phyloP scores from a whole-genome alignment of 225 moss, liverwort and hornwort genomes.

The Polytrichum commune region DNA sequence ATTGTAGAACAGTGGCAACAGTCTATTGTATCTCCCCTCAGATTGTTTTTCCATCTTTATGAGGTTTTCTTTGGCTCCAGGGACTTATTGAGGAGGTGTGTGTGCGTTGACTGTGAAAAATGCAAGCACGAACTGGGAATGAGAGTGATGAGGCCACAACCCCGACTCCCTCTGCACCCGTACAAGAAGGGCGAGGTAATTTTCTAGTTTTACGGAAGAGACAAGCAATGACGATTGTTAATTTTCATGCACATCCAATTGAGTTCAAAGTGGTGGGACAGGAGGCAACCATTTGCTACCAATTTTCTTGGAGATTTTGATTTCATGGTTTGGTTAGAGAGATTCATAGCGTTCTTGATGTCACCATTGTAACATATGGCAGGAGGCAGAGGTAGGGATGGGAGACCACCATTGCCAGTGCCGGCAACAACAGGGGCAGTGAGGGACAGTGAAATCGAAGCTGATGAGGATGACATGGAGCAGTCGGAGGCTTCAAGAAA shows the following conservation, averaged over 20 bases:
- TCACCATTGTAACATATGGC: neutral
- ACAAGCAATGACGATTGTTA: neutral
- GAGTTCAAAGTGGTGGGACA: neutral
- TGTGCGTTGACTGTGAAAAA: slow-evolving; percentile 11
- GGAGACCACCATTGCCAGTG: slow-evolving; percentile 40
- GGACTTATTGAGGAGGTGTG: neutral
- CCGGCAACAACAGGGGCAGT: slow-evolving; percentile 25
- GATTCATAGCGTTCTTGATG: no score
- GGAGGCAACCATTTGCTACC: neutral
- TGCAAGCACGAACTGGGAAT: slow-evolving; percentile 45
- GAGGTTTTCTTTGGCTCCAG: neutral
- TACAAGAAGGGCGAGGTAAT: slow-evolving; percentile 41
- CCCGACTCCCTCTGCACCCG: slow-evolving; percentile 18
- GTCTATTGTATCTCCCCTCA: no score
- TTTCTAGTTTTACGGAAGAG: neutral
- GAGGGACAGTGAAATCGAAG: slow-evolving; percentile 35
- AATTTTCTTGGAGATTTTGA: slow-evolving; percentile 2
- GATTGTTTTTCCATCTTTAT: no score
- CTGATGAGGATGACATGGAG: slow-evolving; percentile 47
- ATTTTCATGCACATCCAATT: neutral
- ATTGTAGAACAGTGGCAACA: no score
- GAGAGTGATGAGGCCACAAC: slow-evolving; percentile 42
- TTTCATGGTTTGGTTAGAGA: no score
- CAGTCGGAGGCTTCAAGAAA: slow-evolving; percentile 35
- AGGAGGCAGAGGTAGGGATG: slow-evolving; percentile 47